Evolutionary conservation across 805 yeast species (phyloP), one percentile per base, ranked within the genome.

Genomic region (Clavispora santaluciae): DNA sequence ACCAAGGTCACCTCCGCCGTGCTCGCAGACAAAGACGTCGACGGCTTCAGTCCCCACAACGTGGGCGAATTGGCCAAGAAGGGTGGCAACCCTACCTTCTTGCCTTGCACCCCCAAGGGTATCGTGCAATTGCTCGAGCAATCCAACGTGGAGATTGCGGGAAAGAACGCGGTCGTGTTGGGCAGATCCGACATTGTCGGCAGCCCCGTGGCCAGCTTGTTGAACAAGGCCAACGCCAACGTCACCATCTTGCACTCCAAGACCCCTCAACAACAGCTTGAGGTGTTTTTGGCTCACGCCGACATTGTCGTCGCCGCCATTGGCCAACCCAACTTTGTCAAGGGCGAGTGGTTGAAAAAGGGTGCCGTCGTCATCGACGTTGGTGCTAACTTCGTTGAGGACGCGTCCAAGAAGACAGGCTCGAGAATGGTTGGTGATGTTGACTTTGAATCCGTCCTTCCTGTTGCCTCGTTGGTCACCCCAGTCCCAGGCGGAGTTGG

Each of bases 401-500:
- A 85, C 55, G 46, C 78, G 11, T 60, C 81, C 34, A 80, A 74
- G 61, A 84, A 84, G 58, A 71, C 81, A 3, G 93, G 93, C 35
- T 70, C 73, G 50, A 76, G 78, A 59, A 71, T 84, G 63, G 89
- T 83, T 40, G 95, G 95, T 44, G 95, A 86, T 57, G 87, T 80
- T 42, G 87, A 83, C 42, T 83, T 72, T 49, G 79, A 72, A 36
- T 64, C 73, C 26, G 79, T 82, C 41, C 60, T 65, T 29, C 64
- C 67, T 39, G 75, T 70, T 48, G 81, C 89, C 4, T 70, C 81
- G 6, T 72, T 73, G 53, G 70, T 85, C 48, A 86, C 95, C n/a
- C 95, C 95, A 8, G 95, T 86, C 43, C 95, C 95, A 39, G 95
- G 95, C 60, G 95, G 95, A 50, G 95, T 86, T 49, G 95, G 95